A percentile compares a stretch with the other conserved stretches of the same genome.
Evolutionary conservation across 2,329 filamentous ascomycete genomes (phyloP).

Genomic region (Colletotrichum musicola): DNA sequence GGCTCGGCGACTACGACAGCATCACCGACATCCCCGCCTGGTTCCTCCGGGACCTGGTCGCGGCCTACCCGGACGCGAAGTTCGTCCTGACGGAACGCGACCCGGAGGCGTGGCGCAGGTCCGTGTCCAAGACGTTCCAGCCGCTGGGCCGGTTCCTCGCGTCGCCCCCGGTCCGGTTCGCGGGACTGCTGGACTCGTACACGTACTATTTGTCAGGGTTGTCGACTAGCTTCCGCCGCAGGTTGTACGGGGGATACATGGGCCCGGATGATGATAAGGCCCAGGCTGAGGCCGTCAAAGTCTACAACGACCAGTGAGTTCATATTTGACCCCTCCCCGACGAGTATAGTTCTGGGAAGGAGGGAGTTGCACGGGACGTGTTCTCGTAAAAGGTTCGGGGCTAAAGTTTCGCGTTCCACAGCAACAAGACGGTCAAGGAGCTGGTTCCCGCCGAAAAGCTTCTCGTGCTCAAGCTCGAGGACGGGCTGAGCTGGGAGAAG

Average conservation of each 20-base stretch:
- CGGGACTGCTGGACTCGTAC: constrained; percentile 9
- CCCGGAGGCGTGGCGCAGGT: constrained; percentile 48
- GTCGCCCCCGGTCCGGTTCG: background rate
- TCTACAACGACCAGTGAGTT: constrained; percentile 25
- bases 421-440: constrained; percentile 43
- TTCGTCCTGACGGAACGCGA: constrained; percentile 52
- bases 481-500: constrained; percentile 52
- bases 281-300: constrained; percentile 8
- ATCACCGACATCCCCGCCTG: constrained; percentile 40
- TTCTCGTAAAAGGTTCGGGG: background rate
- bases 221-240: background rate
- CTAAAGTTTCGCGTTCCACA: constrained; percentile 21
- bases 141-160: constrained; percentile 26
- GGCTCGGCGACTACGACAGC: constrained; percentile 52
- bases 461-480: constrained; percentile 47
- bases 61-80: constrained; percentile 50
- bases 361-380: background rate
- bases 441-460: constrained; percentile 46
- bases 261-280: background rate
- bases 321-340: background rate
- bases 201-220: constrained; percentile 22
- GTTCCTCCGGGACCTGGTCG: constrained; percentile 47
- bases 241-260: constrained; percentile 16
- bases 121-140: constrained; percentile 44
- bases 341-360: too few relatives aligned